Conservation (phyloP, 768 basidiomycete genomes). For the Trametes punicea region DNA sequence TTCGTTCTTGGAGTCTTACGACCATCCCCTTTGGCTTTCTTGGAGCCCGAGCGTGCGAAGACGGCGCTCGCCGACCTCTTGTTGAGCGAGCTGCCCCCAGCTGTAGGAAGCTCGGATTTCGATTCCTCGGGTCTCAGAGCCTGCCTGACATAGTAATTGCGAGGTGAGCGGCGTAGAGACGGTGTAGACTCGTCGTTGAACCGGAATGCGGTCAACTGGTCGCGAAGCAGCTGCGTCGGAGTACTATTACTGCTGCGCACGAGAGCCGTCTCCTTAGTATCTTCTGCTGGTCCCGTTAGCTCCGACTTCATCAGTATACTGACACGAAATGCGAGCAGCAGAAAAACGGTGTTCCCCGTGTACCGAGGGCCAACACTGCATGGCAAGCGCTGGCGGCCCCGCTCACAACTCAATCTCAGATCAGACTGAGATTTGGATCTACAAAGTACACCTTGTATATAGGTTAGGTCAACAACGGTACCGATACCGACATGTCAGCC, state of each 20-base stretch:
- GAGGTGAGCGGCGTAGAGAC: constrained; percentile 4
- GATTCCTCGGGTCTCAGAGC: neutral
- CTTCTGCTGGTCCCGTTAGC: too few relatives aligned
- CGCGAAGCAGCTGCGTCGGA: constrained; percentile 1
- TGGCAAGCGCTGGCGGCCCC: too few relatives aligned
- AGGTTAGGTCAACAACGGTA: too few relatives aligned
- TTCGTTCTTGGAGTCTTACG: constrained; percentile 31
- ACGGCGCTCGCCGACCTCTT: neutral
- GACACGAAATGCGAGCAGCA: too few relatives aligned
- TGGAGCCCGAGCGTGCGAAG: neutral
- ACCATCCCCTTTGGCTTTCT: neutral
- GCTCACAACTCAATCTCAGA: too few relatives aligned
- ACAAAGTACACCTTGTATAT: neutral
- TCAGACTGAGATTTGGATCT: too few relatives aligned
- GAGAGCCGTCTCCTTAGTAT: too few relatives aligned
- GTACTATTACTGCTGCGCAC: neutral
- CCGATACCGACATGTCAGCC: too few relatives aligned
- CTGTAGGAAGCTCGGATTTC: neutral
- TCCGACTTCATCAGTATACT: too few relatives aligned
- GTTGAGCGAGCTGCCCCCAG: neutral
- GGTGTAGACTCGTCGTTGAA: constrained; percentile 1
- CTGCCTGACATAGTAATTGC: neutral
- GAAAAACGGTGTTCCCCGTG: too few relatives aligned
- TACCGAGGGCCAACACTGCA: too few relatives aligned
- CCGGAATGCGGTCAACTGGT: constrained; percentile 2